Base-by-base conservation (phyloP, 768 basidiomycete species). In the Lactifluus subvellereus region DNA sequence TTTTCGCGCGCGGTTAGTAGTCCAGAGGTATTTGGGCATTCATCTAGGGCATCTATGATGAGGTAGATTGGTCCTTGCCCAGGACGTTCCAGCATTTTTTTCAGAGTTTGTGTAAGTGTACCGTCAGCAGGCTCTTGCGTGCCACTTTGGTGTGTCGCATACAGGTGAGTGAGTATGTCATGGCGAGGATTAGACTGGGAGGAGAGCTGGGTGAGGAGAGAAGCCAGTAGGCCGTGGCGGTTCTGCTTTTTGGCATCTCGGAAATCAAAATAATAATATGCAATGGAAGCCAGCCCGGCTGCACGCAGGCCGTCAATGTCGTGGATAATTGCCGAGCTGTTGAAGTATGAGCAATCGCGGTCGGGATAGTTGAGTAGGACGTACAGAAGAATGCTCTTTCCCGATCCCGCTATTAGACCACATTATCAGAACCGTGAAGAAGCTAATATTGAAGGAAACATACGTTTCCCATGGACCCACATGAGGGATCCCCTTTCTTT, bases 381-480 rank as follows among this genome's bases (percentile, higher is more conserved):
- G 16, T 38, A 53, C 59, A 51, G 20, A 16, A 54, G 51, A 2
- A 54, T 45, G 20, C 59, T 60, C 35, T 54, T 60, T 7, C 59
- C 59, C 3, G 59, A 27, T 6, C 59, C 59, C 7, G 59, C 59
- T 60, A 22, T 22, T 7, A 54, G 45, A 32, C 9, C 5, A 47
- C n/a, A 22, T 11, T 8, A n/a, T 61, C n/a, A 48, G 22, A 4
- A 30, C 2, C 14, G 13, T 30, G 4, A 9, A 27, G 1, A 10
- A 4, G 3, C 3, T 11, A n/a, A 11, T 11, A n/a, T 2, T 38
- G 2, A 42, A 18, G 18, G 8, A 32, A 35, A 13, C 57, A 32
- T 57, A 59, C 61, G 56, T 22, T 59, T 62, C 9, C 61, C 61
- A 33, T 62, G 57, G 13, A 62, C 30, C 61, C 61, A 62, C 22